Evolutionary conservation across 2,329 filamentous ascomycete species (phyloP), one percentile per base, ranked within the genome.

Genomic region (Cryphonectria parasitica): DNA sequence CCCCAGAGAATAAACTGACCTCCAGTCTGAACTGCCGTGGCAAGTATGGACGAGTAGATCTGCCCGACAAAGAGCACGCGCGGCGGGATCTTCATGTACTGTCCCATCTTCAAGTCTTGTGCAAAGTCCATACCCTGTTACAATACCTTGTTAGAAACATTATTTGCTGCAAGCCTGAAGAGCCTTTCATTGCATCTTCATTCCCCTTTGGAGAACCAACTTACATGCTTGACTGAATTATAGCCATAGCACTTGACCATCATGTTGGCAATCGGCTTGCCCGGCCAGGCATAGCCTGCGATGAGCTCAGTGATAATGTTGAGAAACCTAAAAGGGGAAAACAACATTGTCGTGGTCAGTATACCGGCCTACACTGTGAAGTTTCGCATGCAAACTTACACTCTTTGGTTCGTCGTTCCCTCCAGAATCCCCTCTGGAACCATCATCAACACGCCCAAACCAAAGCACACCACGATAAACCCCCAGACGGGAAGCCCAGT

Each of bases 291-390:
- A 54, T 79, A 79, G 1, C 78, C 78, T 0, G 77, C 77, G 28
- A 79, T 78, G n/a, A 79, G 69, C 64, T 79, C 78, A 0, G 77
- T 77, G 41, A 79, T 78, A 34, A 79, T 78, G 68, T 79, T 79
- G 11, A 79, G 73, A 49, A 77, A 77, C 73, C 71, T 72, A 19
- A 13, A n/a, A 11, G 36, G 19, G 43, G 3, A 22, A 2, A 56
- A 8, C 3, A 41, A n/a, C 1, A 11, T 62, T 8, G 22, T 31
- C 25, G 43, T 25, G n/a, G 28, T 34, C 22, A 52, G n/a, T 22
- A 34, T 11, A 31, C 39, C 19, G 52, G 52, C 49, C 2, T 1
- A 25, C 8, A 13, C n/a, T 54, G 11, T 13, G 19, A 43, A 6
- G 11, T 39, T 11, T 11, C 1, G 7, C 2, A 13, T 10, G 3